Conservation (phyloP, 345 rosid genomes). For the Hirschfeldia incana region DNA sequence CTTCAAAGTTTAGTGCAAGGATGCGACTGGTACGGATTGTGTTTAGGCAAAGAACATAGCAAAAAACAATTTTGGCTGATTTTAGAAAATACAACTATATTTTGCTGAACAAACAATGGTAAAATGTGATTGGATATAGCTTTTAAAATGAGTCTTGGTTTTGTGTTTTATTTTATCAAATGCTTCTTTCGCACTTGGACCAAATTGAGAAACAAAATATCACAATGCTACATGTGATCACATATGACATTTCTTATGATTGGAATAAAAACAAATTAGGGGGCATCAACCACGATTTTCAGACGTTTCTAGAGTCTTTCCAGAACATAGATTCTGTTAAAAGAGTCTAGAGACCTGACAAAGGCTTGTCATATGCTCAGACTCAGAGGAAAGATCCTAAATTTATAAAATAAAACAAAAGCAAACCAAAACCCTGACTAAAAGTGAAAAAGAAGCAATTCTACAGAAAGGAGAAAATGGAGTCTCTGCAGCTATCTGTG, state of each 20-base stretch:
- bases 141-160: no score
- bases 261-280: constrained; percentile 8
- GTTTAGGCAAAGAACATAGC: not conserved
- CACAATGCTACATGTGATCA: constrained; percentile 22
- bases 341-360: constrained; percentile 13
- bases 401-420: not conserved
- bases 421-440: constrained; percentile 11
- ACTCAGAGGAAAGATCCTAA: constrained; percentile 21
- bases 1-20: not conserved
- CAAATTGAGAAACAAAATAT: constrained; percentile 25
- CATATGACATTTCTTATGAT: constrained; percentile 12
- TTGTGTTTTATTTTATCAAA: not conserved
- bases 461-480: not conserved
- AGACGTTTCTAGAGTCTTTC: constrained; percentile 19
- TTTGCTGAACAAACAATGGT: not conserved
- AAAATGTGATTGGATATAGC: not conserved
- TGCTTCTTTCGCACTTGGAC: constrained; percentile 3
- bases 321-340: constrained; percentile 23
- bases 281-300: constrained; percentile 7
- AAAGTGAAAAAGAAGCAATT: not conserved
- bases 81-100: not conserved
- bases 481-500: constrained; percentile 38
- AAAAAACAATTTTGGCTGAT: no score
- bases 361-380: constrained; percentile 29
- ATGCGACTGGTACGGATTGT: not conserved